Evolutionary conservation across 306 rosid species (phyloP), one percentile per base, ranked within the genome.

Genomic region (Erythrophleum fordii): DNA sequence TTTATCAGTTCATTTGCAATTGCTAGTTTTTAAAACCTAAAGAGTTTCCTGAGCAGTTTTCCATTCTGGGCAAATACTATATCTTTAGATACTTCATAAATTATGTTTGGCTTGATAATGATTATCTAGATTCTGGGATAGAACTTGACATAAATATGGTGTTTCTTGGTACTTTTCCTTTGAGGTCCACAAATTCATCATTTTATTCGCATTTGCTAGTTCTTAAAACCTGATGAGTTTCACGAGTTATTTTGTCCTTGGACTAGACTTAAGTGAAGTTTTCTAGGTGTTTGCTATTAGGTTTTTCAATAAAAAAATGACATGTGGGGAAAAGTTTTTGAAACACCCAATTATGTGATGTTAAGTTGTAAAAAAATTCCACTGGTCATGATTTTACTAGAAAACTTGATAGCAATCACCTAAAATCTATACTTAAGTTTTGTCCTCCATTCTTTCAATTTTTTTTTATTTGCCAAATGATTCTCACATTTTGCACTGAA

Each of bases 401-500:
- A 26, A 18, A 25, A 59, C 26, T 10, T 26, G n/a, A 59, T 26
- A 13, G 26, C n/a, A 13, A 26, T 12, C 66, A 55, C 61, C 13
- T 8, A 9, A 55, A 9, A 23, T 1, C 5, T 59, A n/a, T 25
- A 26, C 20, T 26, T 28, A 59, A 59, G n/a, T 26, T 13, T 26
- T 59, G 18, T 26, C 39, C 9, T 65, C 16, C 16, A 1, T 5
- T 35, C 58, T 51, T 5, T 35, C 70, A 18, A 34, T 34, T 1
- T 4, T 7, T 34, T 3, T 4, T 59, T 74, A 29, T 0, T 2
- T 14, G 49, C 12, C 76, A 69, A 66, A 72, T 31, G 58, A 8
- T 59, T 75, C 82, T 85, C 37, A 81, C 72, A 46, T 75, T 82
- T 76, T 56, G 20, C 7, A n/a, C 82, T 65, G 64, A 80, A 80